Evolutionary conservation across 495 filamentous ascomycete genomes (phyloP), one percentile per base, ranked within the genome.

Genomic region (Aspergillus ostianus): DNA sequence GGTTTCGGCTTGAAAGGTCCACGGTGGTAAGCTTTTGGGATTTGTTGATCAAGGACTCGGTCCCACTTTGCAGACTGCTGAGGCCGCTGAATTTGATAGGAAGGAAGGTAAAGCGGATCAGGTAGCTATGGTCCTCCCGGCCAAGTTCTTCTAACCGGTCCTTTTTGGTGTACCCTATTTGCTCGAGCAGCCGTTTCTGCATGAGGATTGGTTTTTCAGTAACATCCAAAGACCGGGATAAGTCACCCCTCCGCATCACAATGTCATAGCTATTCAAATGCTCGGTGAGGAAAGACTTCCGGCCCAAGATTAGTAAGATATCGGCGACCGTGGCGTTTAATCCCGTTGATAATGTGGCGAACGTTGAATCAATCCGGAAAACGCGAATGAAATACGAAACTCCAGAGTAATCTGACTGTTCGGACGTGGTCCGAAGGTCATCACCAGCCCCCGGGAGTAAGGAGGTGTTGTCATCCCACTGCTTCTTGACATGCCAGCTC

Each of bases 41-140:
- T 63, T 90, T 91, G 62, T 77, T 41, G 36, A 41, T 41, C 9
- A 41, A 82, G 49, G 95, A 87, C 6, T 88, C 91, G 12, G 92
- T 85, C 51, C 98, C 93, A 58, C 88, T 82, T 58, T 88, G 85
- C 15, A 87, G 74, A 74, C 78, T 89, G 59, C 80, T 84, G 52
- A 79, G 78, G n/a, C 90, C 90, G 70, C 85, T 91, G 65, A 96
- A 85, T 59, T 91, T 89, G 12, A 88, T 89, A 10, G 93, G 91
- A 52, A 97, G 78, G 70, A 98, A 99, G 23, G 92, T 90, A 74
- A 98, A 98, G 8, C 94, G 91, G 66, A 93, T 93, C 7, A 99
- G 81, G 64, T 98, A 98, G 66, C 92, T 93, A 72, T 97, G 95
- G 72, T 99, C 94, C 70, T 99, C 94, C 48, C 94, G 85, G n/a